Evolutionary conservation across 305 asterid species (phyloP).

Genomic region (Fraxinus sp.): DNA sequence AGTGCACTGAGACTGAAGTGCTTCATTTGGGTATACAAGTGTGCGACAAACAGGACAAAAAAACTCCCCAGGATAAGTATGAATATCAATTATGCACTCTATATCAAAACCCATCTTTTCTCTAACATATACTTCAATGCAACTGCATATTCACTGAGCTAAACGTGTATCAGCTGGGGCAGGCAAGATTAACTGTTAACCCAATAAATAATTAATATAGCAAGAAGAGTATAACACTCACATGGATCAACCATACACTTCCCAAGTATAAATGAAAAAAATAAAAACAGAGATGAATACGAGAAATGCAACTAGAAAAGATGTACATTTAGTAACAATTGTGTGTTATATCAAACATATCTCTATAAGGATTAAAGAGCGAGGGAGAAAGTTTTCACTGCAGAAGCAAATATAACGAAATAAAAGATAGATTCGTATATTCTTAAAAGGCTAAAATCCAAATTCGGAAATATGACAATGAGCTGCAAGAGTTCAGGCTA

Average conservation of each 20-base stretch:
- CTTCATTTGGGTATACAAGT: constrained; percentile 86
- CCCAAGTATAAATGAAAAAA: neutral
- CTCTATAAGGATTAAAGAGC: neutral
- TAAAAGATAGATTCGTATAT: neutral
- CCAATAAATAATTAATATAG: neutral
- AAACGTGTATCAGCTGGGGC: neutral
- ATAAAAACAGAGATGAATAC: neutral
- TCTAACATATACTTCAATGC: constrained; percentile 14
- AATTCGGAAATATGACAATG: neutral
- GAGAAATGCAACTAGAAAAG: neutral
- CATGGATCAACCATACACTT: neutral
- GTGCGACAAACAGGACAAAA: constrained; percentile 97
- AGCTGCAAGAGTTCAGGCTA: neutral
- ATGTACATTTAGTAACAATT: neutral
- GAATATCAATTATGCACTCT: constrained; percentile 76
- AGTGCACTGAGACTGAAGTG: constrained; percentile 80
- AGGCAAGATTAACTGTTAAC: neutral
- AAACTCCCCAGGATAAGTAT: constrained; percentile 80
- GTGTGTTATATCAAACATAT: neutral
- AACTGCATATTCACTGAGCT: constrained; percentile 1
- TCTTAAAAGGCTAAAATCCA: neutral
- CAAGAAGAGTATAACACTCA: neutral
- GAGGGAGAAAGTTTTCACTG: neutral
- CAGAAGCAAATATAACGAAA: neutral
- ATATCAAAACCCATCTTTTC: constrained; percentile 79